phyloP scores from a whole-genome alignment of 768 basidiomycete species.

The Arthromyces matolae region DNA sequence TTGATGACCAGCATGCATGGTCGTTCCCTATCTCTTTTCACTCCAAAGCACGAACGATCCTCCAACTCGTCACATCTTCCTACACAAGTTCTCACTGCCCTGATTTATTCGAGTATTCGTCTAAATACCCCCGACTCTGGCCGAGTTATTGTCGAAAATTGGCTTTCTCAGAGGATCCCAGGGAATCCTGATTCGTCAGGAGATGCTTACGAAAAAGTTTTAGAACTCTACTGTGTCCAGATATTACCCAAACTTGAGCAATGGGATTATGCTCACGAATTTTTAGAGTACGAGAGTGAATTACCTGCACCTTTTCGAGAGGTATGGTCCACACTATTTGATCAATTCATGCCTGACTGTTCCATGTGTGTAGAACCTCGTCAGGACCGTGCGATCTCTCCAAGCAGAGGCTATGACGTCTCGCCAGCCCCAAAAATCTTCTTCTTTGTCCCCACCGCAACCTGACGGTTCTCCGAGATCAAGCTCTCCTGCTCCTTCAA shows the following conservation, averaged over 20 bases:
- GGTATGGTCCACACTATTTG: constrained; percentile 35
- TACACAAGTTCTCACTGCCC: constrained; percentile 62
- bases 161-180: constrained; percentile 58
- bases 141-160: constrained; percentile 69
- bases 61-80: constrained; percentile 58
- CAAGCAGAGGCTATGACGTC: constrained; percentile 35
- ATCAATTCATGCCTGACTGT: constrained; percentile 6
- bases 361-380: constrained; percentile 30
- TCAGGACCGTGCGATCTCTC: constrained; percentile 38
- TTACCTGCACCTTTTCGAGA: constrained; percentile 45
- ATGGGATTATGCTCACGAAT: constrained; percentile 79
- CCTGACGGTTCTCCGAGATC: constrained; percentile 33
- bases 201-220: constrained; percentile 67
- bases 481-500: constrained; percentile 49
- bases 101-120: constrained; percentile 69
- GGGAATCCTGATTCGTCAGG: constrained; percentile 27
- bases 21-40: constrained; percentile 68
- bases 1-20: constrained; percentile 53
- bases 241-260: constrained; percentile 69
- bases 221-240: constrained; percentile 75
- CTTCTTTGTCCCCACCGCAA: constrained; percentile 20
- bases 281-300: constrained; percentile 70
- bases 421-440: constrained; percentile 22
- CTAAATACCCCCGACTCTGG: constrained; percentile 58
- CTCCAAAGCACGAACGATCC: constrained; percentile 42